Evolutionary conservation across 257 asterid species (phyloP).

Genomic region (Jacaranda copaia): DNA sequence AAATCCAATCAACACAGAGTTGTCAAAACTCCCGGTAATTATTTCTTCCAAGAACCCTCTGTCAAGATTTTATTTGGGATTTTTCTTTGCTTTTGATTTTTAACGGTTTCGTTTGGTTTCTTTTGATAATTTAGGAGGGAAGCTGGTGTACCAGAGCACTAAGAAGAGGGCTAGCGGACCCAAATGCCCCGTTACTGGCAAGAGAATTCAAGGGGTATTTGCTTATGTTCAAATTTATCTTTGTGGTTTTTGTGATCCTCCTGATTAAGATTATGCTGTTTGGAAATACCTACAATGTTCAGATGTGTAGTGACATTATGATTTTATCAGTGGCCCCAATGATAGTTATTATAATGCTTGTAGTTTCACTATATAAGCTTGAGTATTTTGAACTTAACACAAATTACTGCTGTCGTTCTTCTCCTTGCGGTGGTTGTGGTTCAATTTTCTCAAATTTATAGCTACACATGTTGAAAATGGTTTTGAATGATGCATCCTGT

Average conservation of each 20-base stretch:
- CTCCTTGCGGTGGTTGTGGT: background rate
- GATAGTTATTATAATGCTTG: background rate
- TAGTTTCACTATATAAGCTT: background rate
- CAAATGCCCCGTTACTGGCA: constrained; percentile 85
- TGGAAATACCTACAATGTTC: background rate
- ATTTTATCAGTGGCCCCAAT: background rate
- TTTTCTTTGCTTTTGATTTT: background rate
- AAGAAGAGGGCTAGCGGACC: constrained; percentile 91
- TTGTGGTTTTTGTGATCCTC: background rate
- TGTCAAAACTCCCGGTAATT: constrained; percentile 79
- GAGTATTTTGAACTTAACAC: background rate
- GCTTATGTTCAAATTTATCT: background rate
- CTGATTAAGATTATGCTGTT: background rate
- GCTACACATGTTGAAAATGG: background rate
- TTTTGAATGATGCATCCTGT: background rate
- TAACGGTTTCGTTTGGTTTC: background rate
- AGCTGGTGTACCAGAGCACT: constrained; percentile 71
- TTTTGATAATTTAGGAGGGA: constrained; percentile 59
- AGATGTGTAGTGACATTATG: background rate
- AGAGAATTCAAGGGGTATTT: constrained; percentile 90
- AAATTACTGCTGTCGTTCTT: background rate
- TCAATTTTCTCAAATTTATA: background rate
- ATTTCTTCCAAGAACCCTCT: background rate
- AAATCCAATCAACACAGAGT: constrained; percentile 84
- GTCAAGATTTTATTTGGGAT: background rate